Conservation (phyloP, 306 rosid genomes). For the Hippophae gyantsensis region DNA sequence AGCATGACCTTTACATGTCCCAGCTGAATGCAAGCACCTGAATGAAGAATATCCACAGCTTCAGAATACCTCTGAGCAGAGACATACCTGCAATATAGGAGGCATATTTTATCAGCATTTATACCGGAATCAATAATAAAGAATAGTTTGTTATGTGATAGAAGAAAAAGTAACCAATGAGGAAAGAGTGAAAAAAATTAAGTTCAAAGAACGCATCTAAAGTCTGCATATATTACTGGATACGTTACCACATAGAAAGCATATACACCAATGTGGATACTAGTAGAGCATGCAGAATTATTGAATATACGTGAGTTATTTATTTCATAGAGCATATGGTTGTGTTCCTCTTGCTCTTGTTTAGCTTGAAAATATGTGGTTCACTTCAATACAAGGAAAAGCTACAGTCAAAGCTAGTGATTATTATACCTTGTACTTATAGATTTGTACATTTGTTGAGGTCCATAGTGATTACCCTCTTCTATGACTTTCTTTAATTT, state of each 20-base stretch:
- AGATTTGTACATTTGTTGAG: slow-evolving; percentile 96
- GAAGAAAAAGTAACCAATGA: neutral
- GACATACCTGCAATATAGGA: slow-evolving; percentile 54
- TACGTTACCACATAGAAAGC: too few relatives aligned
- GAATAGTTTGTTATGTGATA: neutral
- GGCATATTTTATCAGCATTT: slow-evolving; percentile 18
- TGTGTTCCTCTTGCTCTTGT: neutral
- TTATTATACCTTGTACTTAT: slow-evolving; percentile 61
- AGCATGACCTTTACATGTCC: slow-evolving; percentile 58
- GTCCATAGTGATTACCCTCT: slow-evolving; percentile 81
- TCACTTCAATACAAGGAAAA: neutral
- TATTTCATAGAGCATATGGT: neutral
- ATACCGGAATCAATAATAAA: slow-evolving; percentile 7
- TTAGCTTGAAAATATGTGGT: neutral
- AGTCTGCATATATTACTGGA: neutral
- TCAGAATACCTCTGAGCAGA: slow-evolving; percentile 65
- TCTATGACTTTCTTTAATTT: slow-evolving; percentile 65
- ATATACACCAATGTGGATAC: too few relatives aligned
- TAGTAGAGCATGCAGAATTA: neutral
- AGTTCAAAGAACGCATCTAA: too few relatives aligned
- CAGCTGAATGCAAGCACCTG: slow-evolving; percentile 82
- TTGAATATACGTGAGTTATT: neutral
- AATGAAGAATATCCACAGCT: slow-evolving; percentile 73
- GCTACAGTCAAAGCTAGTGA: neutral
- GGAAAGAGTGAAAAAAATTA: neutral